Conservation (phyloP, 2,329 filamentous ascomycete genomes). For the Penicillium decumbens region DNA sequence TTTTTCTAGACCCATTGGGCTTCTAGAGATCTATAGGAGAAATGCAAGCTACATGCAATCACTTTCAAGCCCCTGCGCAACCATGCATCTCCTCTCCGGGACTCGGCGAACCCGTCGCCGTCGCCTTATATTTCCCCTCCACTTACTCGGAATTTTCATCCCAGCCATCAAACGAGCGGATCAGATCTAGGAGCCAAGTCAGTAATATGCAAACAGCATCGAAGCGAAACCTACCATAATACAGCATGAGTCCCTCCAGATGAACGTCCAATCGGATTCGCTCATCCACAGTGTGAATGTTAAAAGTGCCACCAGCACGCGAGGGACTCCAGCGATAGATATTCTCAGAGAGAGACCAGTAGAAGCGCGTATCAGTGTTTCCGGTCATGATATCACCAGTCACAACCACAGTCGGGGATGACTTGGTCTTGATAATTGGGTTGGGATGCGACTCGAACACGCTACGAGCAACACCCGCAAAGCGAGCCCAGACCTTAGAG, state of each 20-base stretch:
- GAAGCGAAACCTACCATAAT: slow-evolving; percentile 32
- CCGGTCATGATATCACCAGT: slow-evolving; percentile 49
- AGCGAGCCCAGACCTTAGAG: slow-evolving; percentile 34
- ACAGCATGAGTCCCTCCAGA: slow-evolving; percentile 42
- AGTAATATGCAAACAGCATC: not conserved
- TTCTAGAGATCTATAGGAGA: too few relatives aligned
- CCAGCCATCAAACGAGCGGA: slow-evolving; percentile 32
- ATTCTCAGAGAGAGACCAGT: slow-evolving; percentile 50
- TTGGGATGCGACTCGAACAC: slow-evolving; percentile 36
- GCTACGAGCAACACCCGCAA: slow-evolving; percentile 39
- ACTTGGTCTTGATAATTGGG: slow-evolving; percentile 22
- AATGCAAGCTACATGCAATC: too few relatives aligned
- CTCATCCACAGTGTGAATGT: slow-evolving; percentile 52
- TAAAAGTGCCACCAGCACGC: slow-evolving; percentile 42
- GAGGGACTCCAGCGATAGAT: slow-evolving; percentile 52
- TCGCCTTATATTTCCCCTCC: not conserved
- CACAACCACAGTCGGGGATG: slow-evolving; percentile 35
- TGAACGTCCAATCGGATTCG: slow-evolving; percentile 42
- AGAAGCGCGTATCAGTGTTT: slow-evolving; percentile 52
- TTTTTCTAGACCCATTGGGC: too few relatives aligned
- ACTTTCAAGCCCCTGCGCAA: too few relatives aligned
- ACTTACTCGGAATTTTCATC: slow-evolving; percentile 11
- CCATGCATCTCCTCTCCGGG: not conserved
- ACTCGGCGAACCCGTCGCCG: too few relatives aligned
- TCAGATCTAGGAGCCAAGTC: slow-evolving; percentile 24